Base-by-base conservation (phyloP, 2,329 filamentous ascomycete genomes). In the Orbilia brochopaga region DNA sequence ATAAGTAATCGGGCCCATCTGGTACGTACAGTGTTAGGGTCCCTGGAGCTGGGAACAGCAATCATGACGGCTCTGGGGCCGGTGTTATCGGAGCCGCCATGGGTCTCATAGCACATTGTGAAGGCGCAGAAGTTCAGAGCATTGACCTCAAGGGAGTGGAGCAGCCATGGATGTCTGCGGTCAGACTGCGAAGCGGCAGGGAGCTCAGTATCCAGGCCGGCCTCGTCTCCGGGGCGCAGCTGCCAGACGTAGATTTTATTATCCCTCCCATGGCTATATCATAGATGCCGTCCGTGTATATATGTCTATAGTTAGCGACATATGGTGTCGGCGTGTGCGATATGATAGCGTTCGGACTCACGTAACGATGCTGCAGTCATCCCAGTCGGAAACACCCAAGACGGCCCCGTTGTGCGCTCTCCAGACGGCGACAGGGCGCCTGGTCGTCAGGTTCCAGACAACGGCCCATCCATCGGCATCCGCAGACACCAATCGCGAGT, bases 121-220 rank as follows among this genome's bases (percentile, higher is more conserved):
- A 96, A 96, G 1, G 89, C 85, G 78, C 94, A 99, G 78, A 97
- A 99, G 78, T 97, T 99, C 81, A 97, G 85, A 0, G 93, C 91
- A 77, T 97, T 97, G 48, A 97, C 91, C 3, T 90, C 83, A 3
- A 99, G 81, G 2, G 90, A 85, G 79, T 96, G 86, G 21, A 96
- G 79, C n/a, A 97, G 81, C 91, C 91, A 96, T 30, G 94, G 94
- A 76, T 88, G 84, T 17, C 84, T 85, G 74, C 81, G 84, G 55
- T 79, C 79, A 51, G 79, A 80, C 27, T 78, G 79, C 1, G 78
- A 81, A 52, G 81, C 80, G 32, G 93, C 84, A 0, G 93, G 93
- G 11, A 95, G 81, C 7, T 81, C 81, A 35, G 83, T 88, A 76
- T 88, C 90, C 74, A 96, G 82, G 15, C 81, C 79, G 21, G 82